Evolutionary conservation across 805 yeast genomes (phyloP).

Genomic region (Sporopachydermia quercuum): DNA sequence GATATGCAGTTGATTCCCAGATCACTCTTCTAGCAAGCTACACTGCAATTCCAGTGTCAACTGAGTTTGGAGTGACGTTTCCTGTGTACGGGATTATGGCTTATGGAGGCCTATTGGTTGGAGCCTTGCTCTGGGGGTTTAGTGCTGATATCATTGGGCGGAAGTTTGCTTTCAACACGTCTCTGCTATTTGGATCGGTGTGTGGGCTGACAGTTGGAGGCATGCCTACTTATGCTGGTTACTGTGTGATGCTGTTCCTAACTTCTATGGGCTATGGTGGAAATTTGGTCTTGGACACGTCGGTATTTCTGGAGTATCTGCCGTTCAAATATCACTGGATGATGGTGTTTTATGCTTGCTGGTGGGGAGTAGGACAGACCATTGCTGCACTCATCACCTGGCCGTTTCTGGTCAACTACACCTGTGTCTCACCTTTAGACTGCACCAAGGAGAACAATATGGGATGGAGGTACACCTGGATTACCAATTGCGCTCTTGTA

Average conservation of each 20-base stretch:
- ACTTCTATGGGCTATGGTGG: conserved; percentile 35
- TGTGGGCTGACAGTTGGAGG: conserved; percentile 35
- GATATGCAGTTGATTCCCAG: conserved; percentile 40
- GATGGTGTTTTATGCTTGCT: conserved; percentile 33
- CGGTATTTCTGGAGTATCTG: conserved; percentile 34
- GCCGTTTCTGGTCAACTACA: conserved; percentile 34
- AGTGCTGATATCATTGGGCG: conserved; percentile 37
- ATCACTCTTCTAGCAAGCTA: conserved; percentile 31
- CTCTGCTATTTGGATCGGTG: conserved; percentile 28
- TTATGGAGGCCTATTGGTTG: conserved; percentile 34
- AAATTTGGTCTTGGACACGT: conserved; percentile 35
- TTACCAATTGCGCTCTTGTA: conserved; percentile 35
- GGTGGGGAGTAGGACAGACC: conserved; percentile 47
- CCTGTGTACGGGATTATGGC: no score
- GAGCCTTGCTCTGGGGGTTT: conserved; percentile 36
- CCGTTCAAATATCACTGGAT: conserved; percentile 35
- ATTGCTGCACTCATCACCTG: conserved; percentile 34
- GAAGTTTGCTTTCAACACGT: conserved; percentile 32
- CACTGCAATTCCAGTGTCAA: conserved; percentile 31
- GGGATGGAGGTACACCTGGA: conserved; percentile 49
- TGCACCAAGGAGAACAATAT: conserved; percentile 33
- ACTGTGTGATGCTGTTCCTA: conserved; percentile 28
- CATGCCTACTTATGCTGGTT: conserved; percentile 25
- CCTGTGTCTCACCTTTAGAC: conserved; percentile 25
- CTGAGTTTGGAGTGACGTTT: conserved; percentile 27